phyloP scores from a whole-genome alignment of 306 rosid genomes.

The Mimosa bimucronata region DNA sequence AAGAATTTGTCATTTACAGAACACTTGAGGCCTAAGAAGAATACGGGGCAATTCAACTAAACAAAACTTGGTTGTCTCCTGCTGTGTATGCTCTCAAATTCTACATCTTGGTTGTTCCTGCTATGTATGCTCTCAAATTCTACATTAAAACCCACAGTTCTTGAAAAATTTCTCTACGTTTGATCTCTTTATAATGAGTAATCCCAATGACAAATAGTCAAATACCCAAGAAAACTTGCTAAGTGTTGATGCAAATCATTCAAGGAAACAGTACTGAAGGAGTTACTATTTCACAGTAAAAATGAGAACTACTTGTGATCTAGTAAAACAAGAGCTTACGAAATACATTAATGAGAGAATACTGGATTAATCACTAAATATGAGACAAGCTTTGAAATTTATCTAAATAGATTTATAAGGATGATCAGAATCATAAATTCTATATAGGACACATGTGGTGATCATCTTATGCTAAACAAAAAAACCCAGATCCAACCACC shows the following conservation, averaged over 20 bases:
- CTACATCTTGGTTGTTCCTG: too few relatives aligned
- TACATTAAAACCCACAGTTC: background rate
- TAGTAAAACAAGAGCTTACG: background rate
- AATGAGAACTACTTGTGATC: background rate
- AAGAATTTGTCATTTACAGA: background rate
- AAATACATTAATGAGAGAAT: conserved; percentile 9
- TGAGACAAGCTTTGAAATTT: conserved; percentile 26
- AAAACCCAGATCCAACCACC: conserved; percentile 36
- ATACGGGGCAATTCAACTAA: background rate
- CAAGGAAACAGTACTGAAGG: too few relatives aligned
- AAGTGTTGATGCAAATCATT: background rate
- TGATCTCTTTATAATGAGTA: background rate
- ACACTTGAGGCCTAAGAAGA: background rate
- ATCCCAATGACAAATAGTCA: too few relatives aligned
- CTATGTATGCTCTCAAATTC: too few relatives aligned
- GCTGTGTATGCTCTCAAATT: background rate
- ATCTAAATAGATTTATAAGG: conserved; percentile 54
- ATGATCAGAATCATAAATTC: conserved; percentile 48
- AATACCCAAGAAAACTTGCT: background rate
- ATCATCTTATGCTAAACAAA: conserved; percentile 45
- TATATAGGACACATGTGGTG: conserved; percentile 57
- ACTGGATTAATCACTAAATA: conserved; percentile 21
- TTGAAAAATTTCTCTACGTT: background rate
- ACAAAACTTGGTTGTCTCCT: background rate
- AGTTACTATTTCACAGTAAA: too few relatives aligned